A percentile compares a stretch with the other conserved stretches of the same genome.
phyloP scores from a whole-genome alignment of 257 asterid genomes.

The Handroanthus guayacan region DNA sequence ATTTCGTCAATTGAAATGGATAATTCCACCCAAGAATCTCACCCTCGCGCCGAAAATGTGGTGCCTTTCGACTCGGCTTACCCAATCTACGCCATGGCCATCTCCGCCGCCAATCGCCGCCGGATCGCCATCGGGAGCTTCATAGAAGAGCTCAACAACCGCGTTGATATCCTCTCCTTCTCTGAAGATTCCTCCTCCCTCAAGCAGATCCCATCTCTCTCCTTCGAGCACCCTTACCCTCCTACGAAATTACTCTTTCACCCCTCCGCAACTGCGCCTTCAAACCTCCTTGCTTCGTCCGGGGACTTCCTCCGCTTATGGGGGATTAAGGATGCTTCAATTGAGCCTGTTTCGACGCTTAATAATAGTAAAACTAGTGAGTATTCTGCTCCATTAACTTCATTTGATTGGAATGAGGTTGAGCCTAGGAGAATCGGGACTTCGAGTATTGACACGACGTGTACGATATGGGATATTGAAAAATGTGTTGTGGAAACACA shows the following conservation, averaged over 20 bases:
- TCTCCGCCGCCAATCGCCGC: slow-evolving; percentile 60
- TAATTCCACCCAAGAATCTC: slow-evolving; percentile 55
- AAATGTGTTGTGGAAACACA: slow-evolving; percentile 84
- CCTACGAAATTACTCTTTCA: slow-evolving; percentile 86
- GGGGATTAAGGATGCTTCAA: slow-evolving; percentile 63
- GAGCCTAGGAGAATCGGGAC: slow-evolving; percentile 87
- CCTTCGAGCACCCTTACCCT: slow-evolving; percentile 87
- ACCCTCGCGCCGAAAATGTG: slow-evolving; percentile 51
- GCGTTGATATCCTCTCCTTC: slow-evolving; percentile 78
- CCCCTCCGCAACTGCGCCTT: slow-evolving; percentile 59
- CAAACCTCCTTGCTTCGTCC: slow-evolving; percentile 79
- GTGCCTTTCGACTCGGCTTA: slow-evolving; percentile 61
- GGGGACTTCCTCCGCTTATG: slow-evolving; percentile 95
- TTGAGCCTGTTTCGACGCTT: slow-evolving; percentile 53
- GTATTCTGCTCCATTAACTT: slow-evolving; percentile 82
- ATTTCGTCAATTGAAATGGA: slow-evolving; percentile 43
- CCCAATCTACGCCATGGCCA: slow-evolving; percentile 81
- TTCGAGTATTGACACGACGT: slow-evolving; percentile 86
- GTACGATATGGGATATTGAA: slow-evolving; percentile 91
- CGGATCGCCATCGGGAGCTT: slow-evolving; percentile 78
- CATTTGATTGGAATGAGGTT: slow-evolving; percentile 92
- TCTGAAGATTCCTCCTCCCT: slow-evolving; percentile 65
- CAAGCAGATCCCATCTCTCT: slow-evolving; percentile 59
- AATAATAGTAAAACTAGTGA: slow-evolving; percentile 79
- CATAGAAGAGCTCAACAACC: slow-evolving; percentile 74